Base-by-base conservation (phyloP, 1,284 basidiomycete species). In the Blastosporella zonata region DNA sequence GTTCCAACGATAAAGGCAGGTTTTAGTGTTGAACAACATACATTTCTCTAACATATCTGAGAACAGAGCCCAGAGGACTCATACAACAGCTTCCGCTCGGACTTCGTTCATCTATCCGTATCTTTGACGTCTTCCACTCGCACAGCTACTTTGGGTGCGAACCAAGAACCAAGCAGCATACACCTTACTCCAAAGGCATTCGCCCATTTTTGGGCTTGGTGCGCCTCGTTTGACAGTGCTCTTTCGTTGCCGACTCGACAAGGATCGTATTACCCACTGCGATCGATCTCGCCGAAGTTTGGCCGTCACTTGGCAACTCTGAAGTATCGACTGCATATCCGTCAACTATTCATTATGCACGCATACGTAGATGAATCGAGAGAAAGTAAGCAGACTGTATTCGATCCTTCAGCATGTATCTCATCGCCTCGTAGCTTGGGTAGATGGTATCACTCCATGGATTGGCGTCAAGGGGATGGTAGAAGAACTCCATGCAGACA, bases 131-230 rank as follows among this genome's bases (percentile, higher is more conserved):
- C 91, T 4, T 84, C 81, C 3, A 62, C 39, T 58, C 62, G 51
- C 25, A 47, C 59, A 57, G 53, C 65, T 47, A 57, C 60, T 50
- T 37, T 40, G 15, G 43, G 49, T 20, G 64, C 55, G 54, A 59
- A 62, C 55, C 50, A 55, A 46, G 55, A 45, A 49, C 66, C 74
- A 2, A 97, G 89, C 68, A 92, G 82, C 60, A 72, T 98, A 49
- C 90, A 98, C 68, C 79, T 97, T 33, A 91, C 87, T 1, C 93
- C 95, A 0, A 85, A 90, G 58, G 78, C 84, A 0, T 95, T 94
- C 61, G 78, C 90, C 3, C 92, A 95, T 65, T 98, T 99, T 69
- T 93, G 87, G 79, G 78, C 87, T 0, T 98, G 95, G 95, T 95
- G 90, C 81, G 73, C 73, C 29, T 72, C 96, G 8, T 98, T 98